A percentile compares a stretch with the other conserved stretches of the same genome.
These are phyloP conservation scores for Schoenoplectus tabernaemontani DNA, from an alignment of 202 grass and related monocot genomes.

Conservation along the genomic window DNA sequence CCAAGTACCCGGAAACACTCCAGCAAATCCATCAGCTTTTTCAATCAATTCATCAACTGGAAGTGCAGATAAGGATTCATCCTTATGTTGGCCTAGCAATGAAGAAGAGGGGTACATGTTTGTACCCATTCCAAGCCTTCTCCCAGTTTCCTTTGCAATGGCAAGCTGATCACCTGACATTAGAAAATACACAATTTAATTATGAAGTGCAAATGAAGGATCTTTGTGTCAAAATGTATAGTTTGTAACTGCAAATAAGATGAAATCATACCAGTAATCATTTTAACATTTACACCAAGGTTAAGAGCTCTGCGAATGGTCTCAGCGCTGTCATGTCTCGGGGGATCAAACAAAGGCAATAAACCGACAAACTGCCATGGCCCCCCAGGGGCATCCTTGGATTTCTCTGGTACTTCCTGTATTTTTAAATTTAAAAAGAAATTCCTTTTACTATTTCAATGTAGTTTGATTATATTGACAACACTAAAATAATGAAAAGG, in stretches of 20 bases:
- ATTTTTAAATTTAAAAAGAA: not conserved
- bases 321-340: constrained; percentile 89
- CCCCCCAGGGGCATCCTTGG: constrained; percentile 49
- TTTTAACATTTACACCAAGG: constrained; percentile 96
- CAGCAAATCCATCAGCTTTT: constrained; percentile 90
- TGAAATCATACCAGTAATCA: constrained; percentile 68
- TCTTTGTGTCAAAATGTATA: not conserved
- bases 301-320: constrained; percentile 68
- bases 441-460: not conserved
- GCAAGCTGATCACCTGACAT: constrained; percentile 76
- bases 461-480: not conserved
- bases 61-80: constrained; percentile 44
- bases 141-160: constrained; percentile 92
- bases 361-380: constrained; percentile 74
- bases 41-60: constrained; percentile 73
- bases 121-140: constrained; percentile 92
- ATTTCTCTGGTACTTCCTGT: constrained; percentile 67
- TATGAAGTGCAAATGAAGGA: not conserved
- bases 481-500: not conserved
- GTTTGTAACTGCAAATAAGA: not conserved
- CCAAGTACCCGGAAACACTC: constrained; percentile 65
- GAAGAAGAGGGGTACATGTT: constrained; percentile 97
- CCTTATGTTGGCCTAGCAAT: constrained; percentile 55
- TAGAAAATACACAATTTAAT: not conserved
- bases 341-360: constrained; percentile 82